Percentiles rank a stretch among this genome's conserved stretches.
These are phyloP conservation scores for Diutina rugosa DNA, from an alignment of 1,139 yeast genomes.

Conservation along the genomic window DNA sequence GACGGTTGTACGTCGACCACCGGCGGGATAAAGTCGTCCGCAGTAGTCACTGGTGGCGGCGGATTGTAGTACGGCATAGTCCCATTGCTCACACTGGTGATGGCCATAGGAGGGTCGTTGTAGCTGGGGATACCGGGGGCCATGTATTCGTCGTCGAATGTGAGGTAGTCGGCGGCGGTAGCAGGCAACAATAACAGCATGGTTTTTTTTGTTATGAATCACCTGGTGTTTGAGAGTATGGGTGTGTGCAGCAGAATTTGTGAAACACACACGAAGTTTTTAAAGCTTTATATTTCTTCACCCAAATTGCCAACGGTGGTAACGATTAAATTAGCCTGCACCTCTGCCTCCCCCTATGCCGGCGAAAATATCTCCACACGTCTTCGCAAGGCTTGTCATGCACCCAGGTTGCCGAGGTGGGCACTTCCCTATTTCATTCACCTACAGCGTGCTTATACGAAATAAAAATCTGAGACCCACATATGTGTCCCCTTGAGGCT, in stretches of 20 bases:
- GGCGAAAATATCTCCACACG: neutral
- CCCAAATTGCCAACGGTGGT: neutral
- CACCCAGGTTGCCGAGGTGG: neutral
- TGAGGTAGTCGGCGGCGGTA: neutral
- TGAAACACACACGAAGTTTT: neutral
- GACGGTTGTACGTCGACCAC: neutral
- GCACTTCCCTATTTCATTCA: too few relatives aligned
- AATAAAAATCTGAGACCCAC: too few relatives aligned
- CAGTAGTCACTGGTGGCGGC: too few relatives aligned
- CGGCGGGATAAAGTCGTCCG: too few relatives aligned
- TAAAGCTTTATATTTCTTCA: neutral
- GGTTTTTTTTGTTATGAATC: neutral
- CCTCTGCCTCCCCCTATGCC: neutral
- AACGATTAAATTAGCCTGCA: neutral
- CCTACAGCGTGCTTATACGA: too few relatives aligned
- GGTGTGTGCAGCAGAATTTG: neutral
- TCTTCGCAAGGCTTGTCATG: neutral
- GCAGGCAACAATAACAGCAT: neutral
- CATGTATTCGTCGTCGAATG: too few relatives aligned
- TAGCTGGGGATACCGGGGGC: neutral
- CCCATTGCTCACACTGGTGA: too few relatives aligned
- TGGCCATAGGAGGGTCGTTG: neutral
- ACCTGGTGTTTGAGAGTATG: too few relatives aligned
- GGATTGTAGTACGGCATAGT: too few relatives aligned
- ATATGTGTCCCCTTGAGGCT: too few relatives aligned